Evolutionary conservation across 192 early-diverging fungal genomes (phyloP).

Genomic region (Martensiomyces pterosporus): DNA sequence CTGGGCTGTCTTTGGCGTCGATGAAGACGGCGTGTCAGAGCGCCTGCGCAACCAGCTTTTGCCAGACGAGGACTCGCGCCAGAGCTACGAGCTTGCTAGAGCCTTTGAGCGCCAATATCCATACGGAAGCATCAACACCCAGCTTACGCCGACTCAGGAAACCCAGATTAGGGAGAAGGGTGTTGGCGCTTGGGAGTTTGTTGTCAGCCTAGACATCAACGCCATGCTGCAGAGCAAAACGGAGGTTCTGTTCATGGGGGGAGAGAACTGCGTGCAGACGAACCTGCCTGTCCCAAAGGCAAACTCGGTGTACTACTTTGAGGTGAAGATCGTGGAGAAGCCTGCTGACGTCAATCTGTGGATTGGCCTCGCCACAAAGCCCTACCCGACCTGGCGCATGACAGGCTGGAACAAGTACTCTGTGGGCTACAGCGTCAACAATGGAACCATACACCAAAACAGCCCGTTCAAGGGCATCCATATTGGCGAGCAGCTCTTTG

Average conservation of each 20-base stretch:
- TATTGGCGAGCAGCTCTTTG: slow-evolving; percentile 62
- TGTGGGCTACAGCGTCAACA: slow-evolving; percentile 65
- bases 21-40: slow-evolving; percentile 46
- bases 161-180: slow-evolving; percentile 76
- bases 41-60: slow-evolving; percentile 42
- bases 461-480: slow-evolving; percentile 60
- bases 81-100: slow-evolving; percentile 51
- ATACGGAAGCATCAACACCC: slow-evolving; percentile 69
- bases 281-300: slow-evolving; percentile 76
- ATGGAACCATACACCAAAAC: slow-evolving; percentile 63
- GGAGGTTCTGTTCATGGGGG: slow-evolving; percentile 69
- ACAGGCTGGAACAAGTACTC: slow-evolving; percentile 76
- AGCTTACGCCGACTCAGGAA: slow-evolving; percentile 71
- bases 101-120: slow-evolving; percentile 71
- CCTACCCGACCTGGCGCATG: slow-evolving; percentile 68
- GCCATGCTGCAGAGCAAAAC: slow-evolving; percentile 67
- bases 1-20: slow-evolving; percentile 24
- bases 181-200: slow-evolving; percentile 80
- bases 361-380: slow-evolving; percentile 71
- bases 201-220: slow-evolving; percentile 58
- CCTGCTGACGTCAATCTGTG: slow-evolving; percentile 61
- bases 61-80: slow-evolving; percentile 49
- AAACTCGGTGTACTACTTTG: slow-evolving; percentile 81
- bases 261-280: slow-evolving; percentile 70
- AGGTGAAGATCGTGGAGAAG: slow-evolving; percentile 75